Base-by-base conservation (phyloP, 805 yeast genomes). In the Limtongozyma cylindracea region DNA sequence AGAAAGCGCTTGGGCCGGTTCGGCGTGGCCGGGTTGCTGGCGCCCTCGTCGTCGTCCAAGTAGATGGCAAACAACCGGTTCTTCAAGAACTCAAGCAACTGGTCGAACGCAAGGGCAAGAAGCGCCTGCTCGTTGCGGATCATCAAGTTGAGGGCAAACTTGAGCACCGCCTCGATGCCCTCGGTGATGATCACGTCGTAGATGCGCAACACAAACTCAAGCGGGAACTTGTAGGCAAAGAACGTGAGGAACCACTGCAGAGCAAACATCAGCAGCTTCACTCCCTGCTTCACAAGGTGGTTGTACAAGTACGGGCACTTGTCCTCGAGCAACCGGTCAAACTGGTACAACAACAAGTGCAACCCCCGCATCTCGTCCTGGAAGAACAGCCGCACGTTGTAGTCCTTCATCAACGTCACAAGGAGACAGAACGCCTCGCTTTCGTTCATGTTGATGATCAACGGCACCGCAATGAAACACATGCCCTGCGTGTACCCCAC, bases 401-500 rank as follows among this genome's bases (percentile, higher is more conserved):
- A 88, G 19, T 61, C 66, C 32, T 71, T 67, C 95, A 88, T 82
- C 28, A 88, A 51, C 21, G 65, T 66, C 10, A 70, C 76, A 20
- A 84, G 50, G 32, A 82, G 41, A 27, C 88, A 66, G 45, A 84
- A 84, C 4, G 92, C 67, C 39, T 84, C 95, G 20, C 70, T 55
- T 31, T 82, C 93, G 18, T 49, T 56, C 67, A 78, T 61, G 32
- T 76, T 76, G 49, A 82, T 53, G 20, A 80, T 49, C 21, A 88
- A 44, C 3, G 98, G 95, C 5, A 78, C 78, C 0, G 76, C 62
- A 20, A 88, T 63, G 37, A 88, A 88, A 2, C 91, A 91, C 94
- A 88, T 80, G 6, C 98, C 96, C 44, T 88, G 98, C 2, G 95
- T 88, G 37, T 88, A 88, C 0, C 98, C 98, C 22, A 88, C 94